Evolutionary conservation across 768 basidiomycete species (phyloP), one percentile per base, ranked within the genome.

Genomic region (Russula sp.): DNA sequence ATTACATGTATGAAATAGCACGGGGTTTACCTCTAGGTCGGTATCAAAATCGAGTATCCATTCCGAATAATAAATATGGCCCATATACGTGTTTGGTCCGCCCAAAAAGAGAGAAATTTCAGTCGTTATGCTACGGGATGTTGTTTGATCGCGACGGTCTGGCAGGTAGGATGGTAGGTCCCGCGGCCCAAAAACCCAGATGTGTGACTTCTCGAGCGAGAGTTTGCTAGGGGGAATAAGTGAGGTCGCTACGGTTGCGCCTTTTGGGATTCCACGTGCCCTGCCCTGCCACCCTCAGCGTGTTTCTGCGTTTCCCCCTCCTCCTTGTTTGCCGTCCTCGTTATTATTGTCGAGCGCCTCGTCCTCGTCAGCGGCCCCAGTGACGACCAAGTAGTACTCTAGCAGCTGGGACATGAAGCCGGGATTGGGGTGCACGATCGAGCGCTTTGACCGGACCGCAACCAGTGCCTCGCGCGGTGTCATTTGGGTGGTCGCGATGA

Each of bases 401-500:
- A 64, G 47, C 42, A 75, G 69, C 63, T 75, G 74, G n/a, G 54
- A 46, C 59, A 71, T 58, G 65, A 75, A 75, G 11, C 74, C 74
- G 18, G 56, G 50, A 58, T 75, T 75, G 14, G 74, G 74, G 32
- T 66, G 54, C 32, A 70, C 70, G 25, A 74, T 61, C 20, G 58
- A 29, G 2, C 74, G 65, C 20, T 62, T 65, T 6, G 63, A 43
- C 39, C 69, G 65, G 42, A 70, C 64, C 32, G 61, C 56, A 34
- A 48, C 54, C 35, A 73, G 63, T 5, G 74, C 73, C 47, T 69
- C 64, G 29, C 53, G 67, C 32, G 69, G 63, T 1, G 72, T 65
- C 70, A 73, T 72, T 6, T 38, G 35, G 13, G 54, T 64, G 29
- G 69, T 62, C 7, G 66, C 70, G 62, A 75, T 69, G 38, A 74